Conservation (phyloP, 176 grass and related monocot species). For the Elaeis guineensis region DNA sequence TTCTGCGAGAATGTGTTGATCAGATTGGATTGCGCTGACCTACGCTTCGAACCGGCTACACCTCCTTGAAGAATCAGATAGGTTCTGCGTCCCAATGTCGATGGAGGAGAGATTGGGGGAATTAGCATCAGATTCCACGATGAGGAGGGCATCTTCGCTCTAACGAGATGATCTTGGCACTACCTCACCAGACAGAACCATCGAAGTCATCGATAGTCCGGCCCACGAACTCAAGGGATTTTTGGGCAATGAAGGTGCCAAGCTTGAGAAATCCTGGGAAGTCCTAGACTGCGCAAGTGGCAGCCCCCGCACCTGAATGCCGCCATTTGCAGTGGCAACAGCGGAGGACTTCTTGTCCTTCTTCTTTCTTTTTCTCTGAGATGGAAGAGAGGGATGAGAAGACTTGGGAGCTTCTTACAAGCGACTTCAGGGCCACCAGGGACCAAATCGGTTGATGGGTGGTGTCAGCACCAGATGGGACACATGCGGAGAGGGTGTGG, state of each 20-base stretch:
- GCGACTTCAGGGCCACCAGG: too few species aligned
- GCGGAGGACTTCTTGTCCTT: too few species aligned
- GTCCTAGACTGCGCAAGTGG: conserved; percentile 28
- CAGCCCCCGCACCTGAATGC: too few species aligned
- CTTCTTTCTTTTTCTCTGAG: too few species aligned
- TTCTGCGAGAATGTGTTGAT: conserved; percentile 59
- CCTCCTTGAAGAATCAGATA: conserved; percentile 33
- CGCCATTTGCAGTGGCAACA: too few species aligned
- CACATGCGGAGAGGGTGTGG: too few species aligned
- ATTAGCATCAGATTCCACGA: conserved; percentile 23
- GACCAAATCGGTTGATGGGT: too few species aligned
- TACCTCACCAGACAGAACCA: conserved; percentile 29
- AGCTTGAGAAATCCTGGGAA: conserved; percentile 30
- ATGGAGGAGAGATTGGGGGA: conserved; percentile 19
- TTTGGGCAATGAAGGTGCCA: conserved; percentile 38
- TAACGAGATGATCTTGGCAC: conserved; percentile 48
- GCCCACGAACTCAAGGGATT: conserved; percentile 66
- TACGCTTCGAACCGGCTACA: conserved; percentile 77
- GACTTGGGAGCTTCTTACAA: too few species aligned
- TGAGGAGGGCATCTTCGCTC: conserved; percentile 55
- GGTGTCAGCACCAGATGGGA: too few species aligned
- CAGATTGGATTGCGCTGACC: conserved; percentile 49
- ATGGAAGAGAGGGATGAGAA: too few species aligned
- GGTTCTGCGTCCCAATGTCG: conserved; percentile 20
- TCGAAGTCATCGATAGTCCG: conserved; percentile 58